Evolutionary conservation across 2,329 filamentous ascomycete genomes (phyloP).

Genomic region (Golovinomyces cichoracearum): DNA sequence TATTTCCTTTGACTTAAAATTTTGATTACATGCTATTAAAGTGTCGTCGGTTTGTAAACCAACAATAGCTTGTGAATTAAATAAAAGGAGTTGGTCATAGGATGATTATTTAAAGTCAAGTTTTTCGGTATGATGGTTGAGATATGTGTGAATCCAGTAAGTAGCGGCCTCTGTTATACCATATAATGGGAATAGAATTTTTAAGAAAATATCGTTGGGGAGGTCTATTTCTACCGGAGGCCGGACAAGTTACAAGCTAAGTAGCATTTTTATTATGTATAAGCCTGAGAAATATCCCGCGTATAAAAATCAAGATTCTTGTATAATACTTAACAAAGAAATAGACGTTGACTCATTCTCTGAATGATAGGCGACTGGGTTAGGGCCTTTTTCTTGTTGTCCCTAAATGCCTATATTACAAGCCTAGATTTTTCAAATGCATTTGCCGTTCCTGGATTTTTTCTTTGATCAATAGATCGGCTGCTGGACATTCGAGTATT

Average conservation of each 20-base stretch:
- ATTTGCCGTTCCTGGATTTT: slow-evolving; percentile 3
- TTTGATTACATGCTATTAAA: background rate
- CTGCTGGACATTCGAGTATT: slow-evolving; percentile 2
- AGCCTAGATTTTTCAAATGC: slow-evolving; percentile 1
- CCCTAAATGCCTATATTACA: slow-evolving; percentile 4
- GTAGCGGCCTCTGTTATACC: background rate
- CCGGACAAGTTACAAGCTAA: background rate
- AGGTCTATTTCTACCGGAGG: background rate
- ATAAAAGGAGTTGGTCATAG: background rate
- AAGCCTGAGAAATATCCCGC: slow-evolving; percentile 1
- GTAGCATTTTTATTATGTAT: background rate
- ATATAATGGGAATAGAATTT: background rate
- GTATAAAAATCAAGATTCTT: background rate
- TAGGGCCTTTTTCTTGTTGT: slow-evolving; percentile 4
- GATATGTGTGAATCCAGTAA: background rate
- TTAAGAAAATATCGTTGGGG: background rate
- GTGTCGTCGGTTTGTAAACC: slow-evolving; percentile 1
- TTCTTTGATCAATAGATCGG: slow-evolving; percentile 5
- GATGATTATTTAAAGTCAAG: background rate
- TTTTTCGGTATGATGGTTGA: background rate
- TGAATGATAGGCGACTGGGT: slow-evolving; percentile 5
- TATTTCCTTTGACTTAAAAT: background rate
- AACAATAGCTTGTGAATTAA: background rate
- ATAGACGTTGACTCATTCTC: slow-evolving; percentile 2
- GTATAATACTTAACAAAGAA: slow-evolving; percentile 3